Base-by-base conservation (phyloP, 805 yeast species). In the Vanderwaltozyma polyspora region DNA sequence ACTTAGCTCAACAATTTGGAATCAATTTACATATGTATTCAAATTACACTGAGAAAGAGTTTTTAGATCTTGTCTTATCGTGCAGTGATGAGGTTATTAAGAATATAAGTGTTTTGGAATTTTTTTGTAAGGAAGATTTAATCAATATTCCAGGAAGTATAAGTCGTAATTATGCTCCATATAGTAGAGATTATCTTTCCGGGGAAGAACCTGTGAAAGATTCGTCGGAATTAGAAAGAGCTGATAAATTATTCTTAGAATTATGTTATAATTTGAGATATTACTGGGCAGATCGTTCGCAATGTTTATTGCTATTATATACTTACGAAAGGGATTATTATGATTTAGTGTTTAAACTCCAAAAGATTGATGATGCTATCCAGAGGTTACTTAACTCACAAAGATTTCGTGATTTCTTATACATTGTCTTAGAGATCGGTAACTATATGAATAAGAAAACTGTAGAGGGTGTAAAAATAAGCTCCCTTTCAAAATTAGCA, bases 371-470 rank as follows among this genome's bases (percentile, higher is more conserved):
- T 46, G 70, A 65, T 31, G 79, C 81, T 0, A 67, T 76, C 16
- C 70, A 65, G 21, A 63, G 68, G 19, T 61, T 81, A 17, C 64
- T 62, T 34, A 58, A 63, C 11, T 78, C 85, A 0, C 46, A 62
- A 13, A 66, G 72, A 25, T 66, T 81, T 48, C 67, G 72, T 41
- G 65, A 66, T 34, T 70, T 80, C 3, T 67, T 81, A 39, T 75
- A 71, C 41, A 71, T 81, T 28, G 77, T 81, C 40, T 70, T 78
- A 43, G 75, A 76, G 11, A 72, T 81, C 37, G 93, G 91, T 41
- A 81, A 81, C 46, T 79, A 72, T 45, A 81, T 81, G 91, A 81
- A 81, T 51, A 85, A 78, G 46, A 80, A 76, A 46, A 69, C 70
- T 41, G 86, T 83, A 0, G 64, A 65, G 23, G 93, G 93, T 15